Conservation (phyloP, 352 stramenopile species). For the Globisporangium radiosum region DNA sequence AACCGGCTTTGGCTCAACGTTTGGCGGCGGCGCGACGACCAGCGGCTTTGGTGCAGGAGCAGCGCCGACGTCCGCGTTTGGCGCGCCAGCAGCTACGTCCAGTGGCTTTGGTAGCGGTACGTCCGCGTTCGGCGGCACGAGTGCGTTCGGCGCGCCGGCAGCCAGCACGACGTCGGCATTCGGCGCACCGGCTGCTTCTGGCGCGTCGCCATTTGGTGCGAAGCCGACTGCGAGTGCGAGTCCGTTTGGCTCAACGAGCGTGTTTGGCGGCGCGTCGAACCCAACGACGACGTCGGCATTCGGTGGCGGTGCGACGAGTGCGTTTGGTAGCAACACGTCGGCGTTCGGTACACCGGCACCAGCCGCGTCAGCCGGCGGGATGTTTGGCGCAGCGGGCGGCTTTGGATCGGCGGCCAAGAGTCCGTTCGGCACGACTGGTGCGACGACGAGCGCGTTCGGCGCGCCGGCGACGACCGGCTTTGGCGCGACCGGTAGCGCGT, state of each 20-base stretch:
- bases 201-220: background rate
- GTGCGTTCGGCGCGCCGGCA: constrained; percentile 16
- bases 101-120: constrained; percentile 13
- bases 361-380: background rate
- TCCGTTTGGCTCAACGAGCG: constrained; percentile 2
- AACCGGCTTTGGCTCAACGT: constrained; percentile 30
- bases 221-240: background rate
- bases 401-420: constrained; percentile 46
- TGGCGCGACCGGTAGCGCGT: constrained; percentile 15
- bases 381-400: constrained; percentile 23
- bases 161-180: constrained; percentile 6
- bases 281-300: no score
- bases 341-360: constrained; percentile 28
- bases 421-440: constrained; percentile 31
- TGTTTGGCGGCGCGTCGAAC: constrained; percentile 3
- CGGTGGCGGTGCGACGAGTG: no score
- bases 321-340: constrained; percentile 12
- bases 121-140: constrained; percentile 26
- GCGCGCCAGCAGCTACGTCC: constrained; percentile 5
- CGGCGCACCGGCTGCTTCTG: background rate
- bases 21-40: constrained; percentile 16
- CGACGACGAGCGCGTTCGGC: constrained; percentile 43
- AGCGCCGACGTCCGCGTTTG: constrained; percentile 16
- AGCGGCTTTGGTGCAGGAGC: constrained; percentile 17
- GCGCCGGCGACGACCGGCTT: constrained; percentile 19